A percentile compares a stretch with the other conserved stretches of the same genome.
Evolutionary conservation across 352 stramenopile species (phyloP).

Genomic region (Phytopythium mirpurense): DNA sequence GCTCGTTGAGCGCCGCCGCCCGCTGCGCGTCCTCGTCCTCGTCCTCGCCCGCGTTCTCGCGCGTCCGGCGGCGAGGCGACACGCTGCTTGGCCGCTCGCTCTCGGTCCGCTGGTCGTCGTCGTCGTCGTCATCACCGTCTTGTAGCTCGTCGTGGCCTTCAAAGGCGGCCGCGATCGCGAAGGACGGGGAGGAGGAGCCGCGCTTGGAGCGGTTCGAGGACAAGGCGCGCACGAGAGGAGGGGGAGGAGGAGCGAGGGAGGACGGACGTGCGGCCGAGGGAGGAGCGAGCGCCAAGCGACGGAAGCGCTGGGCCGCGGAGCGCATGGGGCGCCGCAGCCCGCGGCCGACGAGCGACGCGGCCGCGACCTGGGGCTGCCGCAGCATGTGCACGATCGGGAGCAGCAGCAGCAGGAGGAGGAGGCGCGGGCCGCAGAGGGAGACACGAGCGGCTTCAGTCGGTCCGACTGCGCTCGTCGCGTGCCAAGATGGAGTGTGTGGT

Average conservation of each 20-base stretch:
- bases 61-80: background rate
- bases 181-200: conserved; percentile 22
- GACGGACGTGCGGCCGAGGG: background rate
- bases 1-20: conserved; percentile 23
- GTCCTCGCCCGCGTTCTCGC: conserved; percentile 18
- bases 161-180: conserved; percentile 52
- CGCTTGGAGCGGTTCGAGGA: background rate
- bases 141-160: conserved; percentile 43
- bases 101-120: background rate
- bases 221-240: background rate
- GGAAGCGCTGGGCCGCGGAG: background rate
- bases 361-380: background rate
- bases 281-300: too few species aligned
- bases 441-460: too few species aligned
- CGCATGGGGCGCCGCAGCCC: background rate
- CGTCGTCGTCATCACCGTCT: conserved; percentile 13
- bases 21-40: conserved; percentile 17
- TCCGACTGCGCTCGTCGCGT: background rate
- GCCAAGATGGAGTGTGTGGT: background rate
- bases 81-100: conserved; percentile 2
- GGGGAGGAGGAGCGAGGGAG: background rate
- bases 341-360: background rate
- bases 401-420: background rate
- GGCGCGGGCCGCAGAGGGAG: background rate
- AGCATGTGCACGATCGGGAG: background rate